A percentile compares a stretch with the other conserved stretches of the same genome.
phyloP scores from a whole-genome alignment of 805 yeast species.

The Maudiozyma turicensis region DNA sequence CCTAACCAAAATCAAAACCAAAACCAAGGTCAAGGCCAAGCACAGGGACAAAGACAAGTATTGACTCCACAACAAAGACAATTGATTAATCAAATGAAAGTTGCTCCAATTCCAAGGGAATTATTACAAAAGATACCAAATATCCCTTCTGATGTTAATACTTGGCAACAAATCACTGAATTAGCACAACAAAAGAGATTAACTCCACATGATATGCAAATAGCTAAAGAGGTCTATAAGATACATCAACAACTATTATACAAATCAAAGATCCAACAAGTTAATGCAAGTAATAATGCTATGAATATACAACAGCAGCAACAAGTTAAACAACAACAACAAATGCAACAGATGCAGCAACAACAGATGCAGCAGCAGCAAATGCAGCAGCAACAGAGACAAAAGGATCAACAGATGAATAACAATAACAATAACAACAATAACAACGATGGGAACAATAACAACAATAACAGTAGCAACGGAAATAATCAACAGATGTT shows the following conservation, averaged over 20 bases:
- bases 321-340: conserved; percentile 19
- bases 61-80: conserved; percentile 19
- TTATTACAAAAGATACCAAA: conserved; percentile 21
- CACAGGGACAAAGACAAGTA: conserved; percentile 18
- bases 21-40: conserved; percentile 16
- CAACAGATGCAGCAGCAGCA: conserved; percentile 8
- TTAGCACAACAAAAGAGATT: conserved; percentile 28
- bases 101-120: conserved; percentile 43
- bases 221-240: conserved; percentile 39
- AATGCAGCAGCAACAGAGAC: conserved; percentile 9
- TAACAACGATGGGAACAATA: conserved; percentile 5
- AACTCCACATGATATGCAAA: conserved; percentile 25
- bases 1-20: conserved; percentile 27
- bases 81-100: conserved; percentile 42
- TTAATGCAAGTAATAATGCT: conserved; percentile 19
- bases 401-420: neutral
- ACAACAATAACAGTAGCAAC: neutral
- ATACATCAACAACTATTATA: conserved; percentile 52
- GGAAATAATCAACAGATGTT: conserved; percentile 13
- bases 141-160: conserved; percentile 60
- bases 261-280: conserved; percentile 34
- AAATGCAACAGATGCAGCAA: conserved; percentile 15
- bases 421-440: conserved; percentile 12
- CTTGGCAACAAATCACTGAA: conserved; percentile 48
- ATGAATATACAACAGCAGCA: conserved; percentile 22